Evolutionary conservation across 495 filamentous ascomycete genomes (phyloP).

Genomic region (Poronia punctata): DNA sequence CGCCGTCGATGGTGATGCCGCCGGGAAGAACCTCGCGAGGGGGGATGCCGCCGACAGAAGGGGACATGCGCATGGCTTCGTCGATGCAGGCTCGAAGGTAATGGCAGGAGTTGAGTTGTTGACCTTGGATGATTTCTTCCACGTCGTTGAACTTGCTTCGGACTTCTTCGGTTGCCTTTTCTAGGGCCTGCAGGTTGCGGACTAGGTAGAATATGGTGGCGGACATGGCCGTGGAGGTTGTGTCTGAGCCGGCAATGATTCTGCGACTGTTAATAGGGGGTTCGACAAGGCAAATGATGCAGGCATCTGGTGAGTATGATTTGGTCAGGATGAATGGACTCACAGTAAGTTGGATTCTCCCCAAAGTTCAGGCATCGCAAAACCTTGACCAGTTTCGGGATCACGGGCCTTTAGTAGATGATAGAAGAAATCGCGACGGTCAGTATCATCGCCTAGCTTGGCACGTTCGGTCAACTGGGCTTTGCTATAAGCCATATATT

Average conservation of each 20-base stretch:
- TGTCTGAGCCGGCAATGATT: constrained; percentile 56
- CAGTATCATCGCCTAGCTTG: constrained; percentile 47
- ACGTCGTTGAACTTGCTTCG: constrained; percentile 40
- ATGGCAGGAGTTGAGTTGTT: constrained; percentile 48
- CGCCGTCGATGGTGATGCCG: constrained; percentile 50
- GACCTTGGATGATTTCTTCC: constrained; percentile 46
- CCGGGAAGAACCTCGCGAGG: constrained; percentile 57
- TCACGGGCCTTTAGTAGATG: constrained; percentile 52
- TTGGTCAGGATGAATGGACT: constrained; percentile 29
- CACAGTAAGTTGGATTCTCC: constrained; percentile 62
- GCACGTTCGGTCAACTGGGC: constrained; percentile 49
- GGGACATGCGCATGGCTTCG: constrained; percentile 64
- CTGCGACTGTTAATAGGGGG: constrained; percentile 10
- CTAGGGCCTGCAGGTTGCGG: constrained; percentile 45
- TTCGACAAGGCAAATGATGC: neutral
- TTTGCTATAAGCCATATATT: constrained; percentile 52
- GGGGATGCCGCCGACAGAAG: constrained; percentile 53
- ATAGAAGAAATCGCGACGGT: constrained; percentile 60
- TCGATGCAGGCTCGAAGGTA: constrained; percentile 60
- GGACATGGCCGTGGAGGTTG: constrained; percentile 57
- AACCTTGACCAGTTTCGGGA: constrained; percentile 57
- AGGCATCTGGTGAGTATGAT: neutral
- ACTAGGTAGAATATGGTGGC: constrained; percentile 61
- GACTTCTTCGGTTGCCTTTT: constrained; percentile 43
- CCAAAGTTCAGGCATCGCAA: constrained; percentile 61